Evolutionary conservation across 2,329 filamentous ascomycete species (phyloP).

Genomic region (Penicillium sp.): DNA sequence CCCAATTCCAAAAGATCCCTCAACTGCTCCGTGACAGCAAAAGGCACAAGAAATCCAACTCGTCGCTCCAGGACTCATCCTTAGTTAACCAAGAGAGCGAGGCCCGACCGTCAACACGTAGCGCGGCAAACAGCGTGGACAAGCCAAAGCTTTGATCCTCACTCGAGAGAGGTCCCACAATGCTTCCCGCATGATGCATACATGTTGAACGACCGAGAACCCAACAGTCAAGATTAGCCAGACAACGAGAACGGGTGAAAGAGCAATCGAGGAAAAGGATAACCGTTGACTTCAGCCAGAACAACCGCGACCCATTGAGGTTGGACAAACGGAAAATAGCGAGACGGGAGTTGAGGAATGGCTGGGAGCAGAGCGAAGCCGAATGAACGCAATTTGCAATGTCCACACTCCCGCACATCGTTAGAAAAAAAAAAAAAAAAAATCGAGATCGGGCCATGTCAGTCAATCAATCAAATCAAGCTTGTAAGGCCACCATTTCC

Average conservation of each 20-base stretch:
- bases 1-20: constrained; percentile 7
- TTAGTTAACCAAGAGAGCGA: constrained; percentile 7
- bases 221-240: background rate
- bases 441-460: constrained; percentile 8
- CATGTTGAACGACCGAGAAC: constrained; percentile 8
- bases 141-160: constrained; percentile 94
- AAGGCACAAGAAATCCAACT: constrained; percentile 14
- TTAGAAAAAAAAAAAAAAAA: constrained; percentile 4
- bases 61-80: constrained; percentile 12
- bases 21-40: constrained; percentile 8
- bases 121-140: constrained; percentile 52
- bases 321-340: background rate
- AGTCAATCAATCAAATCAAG: constrained; percentile 11
- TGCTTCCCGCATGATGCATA: constrained; percentile 27
- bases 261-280: constrained; percentile 13
- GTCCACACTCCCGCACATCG: constrained; percentile 11
- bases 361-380: constrained; percentile 4
- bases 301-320: constrained; percentile 7
- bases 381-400: constrained; percentile 15
- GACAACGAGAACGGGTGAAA: constrained; percentile 1
- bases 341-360: constrained; percentile 17
- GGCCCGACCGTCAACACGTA: constrained; percentile 7
- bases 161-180: constrained; percentile 79
- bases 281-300: constrained; percentile 7
- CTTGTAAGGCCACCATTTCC: constrained; percentile 20